These are phyloP conservation scores for Ichthyophthirius multifiliis DNA, from an alignment of 169 alveolate species.

Conservation along the genomic window DNA sequence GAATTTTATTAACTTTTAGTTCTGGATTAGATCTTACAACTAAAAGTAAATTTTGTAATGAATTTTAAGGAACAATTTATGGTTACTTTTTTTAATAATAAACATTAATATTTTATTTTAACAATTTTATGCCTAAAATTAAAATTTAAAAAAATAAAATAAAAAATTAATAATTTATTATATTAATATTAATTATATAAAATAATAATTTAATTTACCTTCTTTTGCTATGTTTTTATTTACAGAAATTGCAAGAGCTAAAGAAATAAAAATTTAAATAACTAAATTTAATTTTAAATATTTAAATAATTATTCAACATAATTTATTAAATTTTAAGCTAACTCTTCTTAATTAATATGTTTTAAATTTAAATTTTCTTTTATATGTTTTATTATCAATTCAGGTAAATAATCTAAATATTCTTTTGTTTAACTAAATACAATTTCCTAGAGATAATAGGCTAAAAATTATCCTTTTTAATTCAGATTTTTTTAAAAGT, in stretches of 20 bases:
- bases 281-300: neutral
- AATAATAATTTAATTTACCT: too few relatives aligned
- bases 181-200: too few relatives aligned
- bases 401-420: too few relatives aligned
- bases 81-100: constrained; percentile 35
- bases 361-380: too few relatives aligned
- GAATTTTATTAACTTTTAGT: neutral
- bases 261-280: neutral
- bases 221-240: neutral
- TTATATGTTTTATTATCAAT: too few relatives aligned
- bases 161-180: too few relatives aligned
- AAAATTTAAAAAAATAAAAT: neutral
- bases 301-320: neutral
- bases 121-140: constrained; percentile 25
- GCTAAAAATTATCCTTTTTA: too few relatives aligned
- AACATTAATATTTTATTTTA: constrained; percentile 45
- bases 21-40: constrained; percentile 38
- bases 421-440: too few relatives aligned
- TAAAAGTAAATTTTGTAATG: constrained; percentile 33
- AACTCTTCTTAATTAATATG: too few relatives aligned
- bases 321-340: too few relatives aligned
- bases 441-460: too few relatives aligned
- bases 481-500: too few relatives aligned
- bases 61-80: constrained; percentile 33
- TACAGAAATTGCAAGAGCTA: neutral